A percentile compares a stretch with the other conserved stretches of the same genome.
These are phyloP conservation scores for Amanita muscaria DNA, from an alignment of 768 basidiomycete genomes.

Conservation along the genomic window DNA sequence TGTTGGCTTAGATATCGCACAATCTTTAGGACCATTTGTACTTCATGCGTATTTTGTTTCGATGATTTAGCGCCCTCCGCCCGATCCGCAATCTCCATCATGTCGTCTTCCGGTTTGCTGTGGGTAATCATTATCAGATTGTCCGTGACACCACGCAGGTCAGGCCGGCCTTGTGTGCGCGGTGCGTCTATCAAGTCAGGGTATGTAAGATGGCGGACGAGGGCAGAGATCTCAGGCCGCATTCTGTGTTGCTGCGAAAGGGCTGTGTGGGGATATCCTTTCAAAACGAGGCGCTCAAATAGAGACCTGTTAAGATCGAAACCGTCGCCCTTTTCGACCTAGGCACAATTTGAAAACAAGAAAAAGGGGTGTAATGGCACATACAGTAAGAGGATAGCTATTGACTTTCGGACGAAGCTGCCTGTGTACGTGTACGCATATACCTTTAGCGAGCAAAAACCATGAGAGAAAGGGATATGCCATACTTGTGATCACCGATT, in stretches of 20 bases:
- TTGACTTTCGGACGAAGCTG: conserved; percentile 70
- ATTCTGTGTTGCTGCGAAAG: conserved; percentile 59
- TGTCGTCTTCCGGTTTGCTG: conserved; percentile 42
- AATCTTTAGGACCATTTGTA: conserved; percentile 56
- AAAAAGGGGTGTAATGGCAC: background rate
- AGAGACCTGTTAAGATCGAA: conserved; percentile 60
- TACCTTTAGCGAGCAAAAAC: background rate
- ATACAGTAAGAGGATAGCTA: conserved; percentile 49
- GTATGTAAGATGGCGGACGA: conserved; percentile 57
- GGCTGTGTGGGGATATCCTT: conserved; percentile 52
- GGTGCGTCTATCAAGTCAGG: conserved; percentile 52
- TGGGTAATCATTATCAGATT: conserved; percentile 61
- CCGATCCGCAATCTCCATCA: conserved; percentile 30
- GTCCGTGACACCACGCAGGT: conserved; percentile 44
- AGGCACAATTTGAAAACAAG: background rate
- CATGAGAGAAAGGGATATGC: too few relatives aligned
- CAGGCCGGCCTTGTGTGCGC: conserved; percentile 37
- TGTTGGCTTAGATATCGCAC: conserved; percentile 59
- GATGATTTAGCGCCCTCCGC: conserved; percentile 43
- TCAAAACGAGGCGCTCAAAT: conserved; percentile 59
- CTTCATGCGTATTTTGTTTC: conserved; percentile 55
- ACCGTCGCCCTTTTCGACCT: conserved; percentile 50
- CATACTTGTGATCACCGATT: conserved; percentile 69
- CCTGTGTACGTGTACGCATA: conserved; percentile 22
- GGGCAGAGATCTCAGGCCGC: conserved; percentile 62